phyloP scores from a whole-genome alignment of 768 basidiomycete genomes.

The Suillus fuscotomentosus region DNA sequence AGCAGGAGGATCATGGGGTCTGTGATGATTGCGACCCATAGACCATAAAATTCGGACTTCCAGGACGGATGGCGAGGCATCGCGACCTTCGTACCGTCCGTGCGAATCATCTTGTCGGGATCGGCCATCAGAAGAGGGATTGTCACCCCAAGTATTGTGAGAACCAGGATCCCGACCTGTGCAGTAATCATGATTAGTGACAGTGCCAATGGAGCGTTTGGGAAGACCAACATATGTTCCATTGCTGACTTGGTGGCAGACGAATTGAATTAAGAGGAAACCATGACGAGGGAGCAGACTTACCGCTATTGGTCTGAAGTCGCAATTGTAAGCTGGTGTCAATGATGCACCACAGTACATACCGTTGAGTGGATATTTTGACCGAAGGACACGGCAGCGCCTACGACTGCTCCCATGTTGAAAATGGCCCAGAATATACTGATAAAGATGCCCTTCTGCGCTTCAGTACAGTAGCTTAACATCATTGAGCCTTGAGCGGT shows the following conservation, averaged over 20 bases:
- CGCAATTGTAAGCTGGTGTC: neutral
- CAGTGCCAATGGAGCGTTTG: neutral
- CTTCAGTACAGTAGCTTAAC: constrained; percentile 77
- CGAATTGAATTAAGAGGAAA: neutral
- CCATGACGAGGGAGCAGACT: neutral
- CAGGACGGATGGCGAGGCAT: constrained; percentile 67
- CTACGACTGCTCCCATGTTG: constrained; percentile 78
- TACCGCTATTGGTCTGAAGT: constrained; percentile 27
- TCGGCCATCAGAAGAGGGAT: constrained; percentile 71
- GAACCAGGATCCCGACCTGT: constrained; percentile 50
- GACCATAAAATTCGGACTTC: constrained; percentile 66
- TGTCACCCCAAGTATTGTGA: constrained; percentile 62
- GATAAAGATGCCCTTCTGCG: constrained; percentile 71
- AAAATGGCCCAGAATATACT: constrained; percentile 81
- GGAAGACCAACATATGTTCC: constrained; percentile 63
- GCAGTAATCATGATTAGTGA: constrained; percentile 42
- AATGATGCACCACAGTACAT: constrained; percentile 17
- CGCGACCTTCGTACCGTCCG: constrained; percentile 68
- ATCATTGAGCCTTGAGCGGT: constrained; percentile 78
- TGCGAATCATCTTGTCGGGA: constrained; percentile 69
- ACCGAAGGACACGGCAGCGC: constrained; percentile 68
- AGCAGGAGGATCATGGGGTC: constrained; percentile 72
- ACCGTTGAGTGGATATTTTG: constrained; percentile 67
- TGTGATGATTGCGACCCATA: constrained; percentile 63
- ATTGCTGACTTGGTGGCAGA: constrained; percentile 48